phyloP scores from a whole-genome alignment of 2,329 filamentous ascomycete genomes.

The Fusarium sp. region DNA sequence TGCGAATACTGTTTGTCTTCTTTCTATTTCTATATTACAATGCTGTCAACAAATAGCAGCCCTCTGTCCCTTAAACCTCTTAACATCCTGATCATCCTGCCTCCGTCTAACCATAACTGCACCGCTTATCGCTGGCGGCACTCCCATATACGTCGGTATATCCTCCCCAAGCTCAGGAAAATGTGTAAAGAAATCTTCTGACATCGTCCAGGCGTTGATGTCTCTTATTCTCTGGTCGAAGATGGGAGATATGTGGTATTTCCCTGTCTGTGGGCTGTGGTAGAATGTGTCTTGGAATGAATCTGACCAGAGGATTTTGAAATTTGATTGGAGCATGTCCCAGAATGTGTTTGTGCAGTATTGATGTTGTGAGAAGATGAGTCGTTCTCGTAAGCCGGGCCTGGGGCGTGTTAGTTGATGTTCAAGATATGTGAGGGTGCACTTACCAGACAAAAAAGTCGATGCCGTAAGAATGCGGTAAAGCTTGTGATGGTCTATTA shows the following conservation, averaged over 20 bases:
- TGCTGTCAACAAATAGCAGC: constrained; percentile 5
- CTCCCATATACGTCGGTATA: constrained; percentile 34
- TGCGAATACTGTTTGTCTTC: no score
- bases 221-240: constrained; percentile 45
- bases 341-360: constrained; percentile 48
- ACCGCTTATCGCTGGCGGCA: background rate
- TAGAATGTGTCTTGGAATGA: constrained; percentile 44
- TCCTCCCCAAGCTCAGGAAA: constrained; percentile 49
- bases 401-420: constrained; percentile 12
- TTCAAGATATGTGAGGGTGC: fast-evolving
- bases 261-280: constrained; percentile 40
- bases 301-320: constrained; percentile 44
- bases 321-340: constrained; percentile 37
- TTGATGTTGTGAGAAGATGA: constrained; percentile 46
- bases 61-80: background rate
- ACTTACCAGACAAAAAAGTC: constrained; percentile 49
- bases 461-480: constrained; percentile 47
- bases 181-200: constrained; percentile 40
- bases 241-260: constrained; percentile 38
- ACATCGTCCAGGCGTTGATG: constrained; percentile 48
- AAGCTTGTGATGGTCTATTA: constrained; percentile 43
- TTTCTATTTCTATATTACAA: background rate
- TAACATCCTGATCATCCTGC: background rate
- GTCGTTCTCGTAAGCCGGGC: constrained; percentile 47
- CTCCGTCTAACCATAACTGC: background rate